Percentiles rank a stretch among this genome's conserved stretches.
phyloP scores from a whole-genome alignment of 2,329 filamentous ascomycete genomes.

The Cytospora mali region DNA sequence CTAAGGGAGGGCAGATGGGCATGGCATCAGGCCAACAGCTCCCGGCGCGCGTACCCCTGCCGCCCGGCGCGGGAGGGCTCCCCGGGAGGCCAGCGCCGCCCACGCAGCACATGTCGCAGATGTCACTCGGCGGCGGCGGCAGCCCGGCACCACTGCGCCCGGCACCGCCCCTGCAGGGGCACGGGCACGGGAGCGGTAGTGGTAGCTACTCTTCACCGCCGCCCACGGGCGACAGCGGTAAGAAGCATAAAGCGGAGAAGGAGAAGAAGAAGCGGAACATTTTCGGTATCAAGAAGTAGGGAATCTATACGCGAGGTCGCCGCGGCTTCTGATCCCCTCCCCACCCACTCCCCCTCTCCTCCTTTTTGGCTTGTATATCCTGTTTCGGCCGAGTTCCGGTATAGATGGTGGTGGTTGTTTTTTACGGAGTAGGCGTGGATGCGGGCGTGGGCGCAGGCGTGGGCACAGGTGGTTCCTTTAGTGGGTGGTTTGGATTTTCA shows the following conservation, averaged over 20 bases:
- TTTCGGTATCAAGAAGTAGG: constrained; percentile 60
- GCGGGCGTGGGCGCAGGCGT: too few species aligned
- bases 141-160: constrained; percentile 31
- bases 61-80: constrained; percentile 37
- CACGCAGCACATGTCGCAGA: constrained; percentile 56
- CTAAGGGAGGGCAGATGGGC: constrained; percentile 33
- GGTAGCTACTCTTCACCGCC: constrained; percentile 33
- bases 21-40: constrained; percentile 36
- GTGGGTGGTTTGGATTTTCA: background rate
- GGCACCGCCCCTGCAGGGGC: constrained; percentile 29
- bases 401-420: constrained; percentile 9
- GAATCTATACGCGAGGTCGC: background rate
- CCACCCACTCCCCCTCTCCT: background rate
- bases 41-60: constrained; percentile 34
- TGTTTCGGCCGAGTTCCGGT: background rate
- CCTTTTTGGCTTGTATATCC: background rate
- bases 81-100: constrained; percentile 49
- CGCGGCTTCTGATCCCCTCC: background rate
- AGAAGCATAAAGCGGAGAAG: constrained; percentile 54
- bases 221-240: constrained; percentile 34
- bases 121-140: constrained; percentile 48
- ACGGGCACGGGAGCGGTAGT: constrained; percentile 29
- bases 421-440: too few species aligned
- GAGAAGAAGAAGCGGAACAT: constrained; percentile 65
- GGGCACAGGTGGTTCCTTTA: too few species aligned